Evolutionary conservation across 177 flowering plant species (phyloP).

Genomic region (Telopea speciosissima): DNA sequence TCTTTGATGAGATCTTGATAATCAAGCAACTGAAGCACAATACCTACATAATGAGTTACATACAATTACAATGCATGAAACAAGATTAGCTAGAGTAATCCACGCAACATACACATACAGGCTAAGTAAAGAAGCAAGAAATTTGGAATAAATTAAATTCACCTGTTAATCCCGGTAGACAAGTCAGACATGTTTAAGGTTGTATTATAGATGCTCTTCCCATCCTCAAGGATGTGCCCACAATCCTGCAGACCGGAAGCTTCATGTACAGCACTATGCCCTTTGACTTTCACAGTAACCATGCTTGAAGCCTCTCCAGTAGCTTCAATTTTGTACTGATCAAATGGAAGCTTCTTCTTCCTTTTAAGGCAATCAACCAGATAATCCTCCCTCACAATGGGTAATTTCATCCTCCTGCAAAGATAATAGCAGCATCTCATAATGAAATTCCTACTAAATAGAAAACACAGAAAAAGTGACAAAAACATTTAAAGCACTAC

Average conservation of each 20-base stretch:
- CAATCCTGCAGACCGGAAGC: constrained; percentile 85
- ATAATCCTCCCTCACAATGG: constrained; percentile 84
- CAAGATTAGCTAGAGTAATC: not conserved
- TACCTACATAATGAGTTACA: not conserved
- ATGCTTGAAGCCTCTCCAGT: constrained; percentile 40
- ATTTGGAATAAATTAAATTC: not conserved
- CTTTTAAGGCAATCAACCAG: constrained; percentile 63
- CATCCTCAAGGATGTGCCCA: constrained; percentile 93
- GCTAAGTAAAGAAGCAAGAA: not conserved
- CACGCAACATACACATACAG: not conserved
- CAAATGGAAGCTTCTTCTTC: constrained; percentile 75
- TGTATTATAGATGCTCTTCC: constrained; percentile 76
- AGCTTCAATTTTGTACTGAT: constrained; percentile 61
- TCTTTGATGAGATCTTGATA: not conserved
- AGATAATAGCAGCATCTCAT: constrained; percentile 6
- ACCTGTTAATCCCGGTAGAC: constrained; percentile 94
- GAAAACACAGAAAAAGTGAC: constrained; percentile 1
- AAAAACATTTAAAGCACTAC: not conserved
- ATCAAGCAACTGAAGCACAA: not conserved
- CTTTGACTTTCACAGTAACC: constrained; percentile 88
- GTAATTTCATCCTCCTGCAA: constrained; percentile 81
- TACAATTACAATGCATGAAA: not conserved
- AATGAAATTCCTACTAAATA: not conserved
- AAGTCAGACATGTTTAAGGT: constrained; percentile 92
- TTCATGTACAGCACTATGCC: constrained; percentile 90